Conservation (phyloP, 805 yeast species). For the Brettanomyces anomalus region DNA sequence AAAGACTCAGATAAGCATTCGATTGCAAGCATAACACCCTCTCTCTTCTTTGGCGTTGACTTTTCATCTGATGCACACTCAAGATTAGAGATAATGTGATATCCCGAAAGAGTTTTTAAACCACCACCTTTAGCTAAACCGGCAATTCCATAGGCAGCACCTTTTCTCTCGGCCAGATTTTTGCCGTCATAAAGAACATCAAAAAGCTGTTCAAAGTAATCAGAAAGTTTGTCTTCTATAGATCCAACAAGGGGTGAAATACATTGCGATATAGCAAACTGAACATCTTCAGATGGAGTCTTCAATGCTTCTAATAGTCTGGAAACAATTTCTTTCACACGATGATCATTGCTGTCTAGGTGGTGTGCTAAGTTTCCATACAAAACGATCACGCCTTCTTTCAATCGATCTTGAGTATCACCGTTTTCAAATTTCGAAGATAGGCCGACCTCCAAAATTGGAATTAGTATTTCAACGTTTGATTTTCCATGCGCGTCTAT, state of each 20-base stretch:
- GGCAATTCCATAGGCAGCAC: slow-evolving; percentile 94
- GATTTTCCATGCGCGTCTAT: slow-evolving; percentile 57
- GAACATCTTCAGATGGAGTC: slow-evolving; percentile 87
- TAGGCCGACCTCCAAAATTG: slow-evolving; percentile 68
- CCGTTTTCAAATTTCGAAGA: slow-evolving; percentile 39
- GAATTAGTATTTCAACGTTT: slow-evolving; percentile 65
- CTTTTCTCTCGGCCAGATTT: slow-evolving; percentile 54
- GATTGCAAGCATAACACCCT: slow-evolving; percentile 80
- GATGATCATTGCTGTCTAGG: slow-evolving; percentile 53
- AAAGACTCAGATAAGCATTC: slow-evolving; percentile 74
- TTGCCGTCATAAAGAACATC: slow-evolving; percentile 48
- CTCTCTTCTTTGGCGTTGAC: slow-evolving; percentile 63
- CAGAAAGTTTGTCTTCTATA: slow-evolving; percentile 40
- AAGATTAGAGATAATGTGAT: slow-evolving; percentile 67
- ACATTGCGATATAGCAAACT: slow-evolving; percentile 78
- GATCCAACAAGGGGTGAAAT: slow-evolving; percentile 71
- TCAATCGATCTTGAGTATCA: slow-evolving; percentile 48
- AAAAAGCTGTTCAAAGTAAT: slow-evolving; percentile 50
- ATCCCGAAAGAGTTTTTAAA: slow-evolving; percentile 62
- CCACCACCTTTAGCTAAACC: slow-evolving; percentile 92
- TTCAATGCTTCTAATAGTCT: slow-evolving; percentile 67
- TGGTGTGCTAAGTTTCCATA: slow-evolving; percentile 92
- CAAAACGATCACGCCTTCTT: slow-evolving; percentile 74
- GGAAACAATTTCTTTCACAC: slow-evolving; percentile 57
- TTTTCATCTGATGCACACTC: slow-evolving; percentile 84